Evolutionary conservation across 805 yeast species (phyloP).

Genomic region (Candida boleticola): DNA sequence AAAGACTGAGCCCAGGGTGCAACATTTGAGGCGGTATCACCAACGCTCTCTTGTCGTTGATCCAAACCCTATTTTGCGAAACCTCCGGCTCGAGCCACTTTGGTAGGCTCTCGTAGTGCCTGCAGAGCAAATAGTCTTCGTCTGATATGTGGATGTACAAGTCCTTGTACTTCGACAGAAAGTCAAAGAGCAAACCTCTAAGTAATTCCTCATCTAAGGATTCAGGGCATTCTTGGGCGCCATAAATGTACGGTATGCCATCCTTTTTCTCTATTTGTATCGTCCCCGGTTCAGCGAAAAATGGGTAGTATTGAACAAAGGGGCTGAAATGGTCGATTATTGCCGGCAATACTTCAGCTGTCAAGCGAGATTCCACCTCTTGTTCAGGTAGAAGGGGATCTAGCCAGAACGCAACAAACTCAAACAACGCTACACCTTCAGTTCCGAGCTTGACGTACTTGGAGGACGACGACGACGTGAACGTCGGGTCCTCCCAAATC

Average conservation of each 20-base stretch:
- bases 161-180: constrained; percentile 29
- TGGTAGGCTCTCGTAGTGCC: constrained; percentile 46
- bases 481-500: not conserved
- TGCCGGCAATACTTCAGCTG: constrained; percentile 1
- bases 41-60: constrained; percentile 39
- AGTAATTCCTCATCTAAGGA: constrained; percentile 45
- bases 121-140: constrained; percentile 52
- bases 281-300: constrained; percentile 11
- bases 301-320: constrained; percentile 20
- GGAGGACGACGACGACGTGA: not conserved
- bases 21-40: constrained; percentile 30
- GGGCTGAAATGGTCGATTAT: constrained; percentile 14
- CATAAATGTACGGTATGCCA: constrained; percentile 29
- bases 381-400: not conserved
- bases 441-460: not conserved
- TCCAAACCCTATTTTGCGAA: constrained; percentile 54
- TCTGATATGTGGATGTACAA: constrained; percentile 48
- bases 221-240: constrained; percentile 44
- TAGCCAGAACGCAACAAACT: constrained; percentile 3
- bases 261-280: constrained; percentile 7
- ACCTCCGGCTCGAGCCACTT: constrained; percentile 46
- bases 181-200: constrained; percentile 36
- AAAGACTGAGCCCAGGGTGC: not conserved
- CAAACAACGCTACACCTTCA: constrained; percentile 2
- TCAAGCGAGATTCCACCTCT: not conserved